Base-by-base conservation (phyloP, 129 eudicot genomes). In the Erigeron canadensis region DNA sequence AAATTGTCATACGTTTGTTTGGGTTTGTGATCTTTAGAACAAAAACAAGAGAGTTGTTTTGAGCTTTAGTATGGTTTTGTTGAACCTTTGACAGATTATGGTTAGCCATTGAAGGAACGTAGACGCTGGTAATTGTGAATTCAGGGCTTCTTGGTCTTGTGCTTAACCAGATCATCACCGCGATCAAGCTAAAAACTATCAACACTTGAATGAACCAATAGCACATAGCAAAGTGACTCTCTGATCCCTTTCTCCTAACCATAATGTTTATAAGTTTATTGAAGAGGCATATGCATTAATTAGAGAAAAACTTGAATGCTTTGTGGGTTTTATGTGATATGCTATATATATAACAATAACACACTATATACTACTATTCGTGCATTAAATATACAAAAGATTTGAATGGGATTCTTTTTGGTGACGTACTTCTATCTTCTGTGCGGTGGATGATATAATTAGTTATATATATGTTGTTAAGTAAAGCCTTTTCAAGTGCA, bases 141-240 rank as follows among this genome's bases (percentile, higher is more conserved):
- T 6, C 12, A 19, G 90, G 90, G 42, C 23, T 53, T 80, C 46
- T 70, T 7, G 90, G 90, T 62, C 48, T 80, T 13, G 79, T 65
- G 63, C 81, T 79, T 19, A 66, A 65, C 87, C 87, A 82, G 37
- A 75, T 17, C 12, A 80, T 74, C 8, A 82, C 70, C 2, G 57
- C 79, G 11, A 65, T 42, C 65, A 82, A 10, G 48, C 83, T 66
- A 42, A 85, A 70, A 8, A 85, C 85, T 12, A 53, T 65, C 3
- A 77, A 18, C 45, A 82, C 84, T 67, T 81, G 83, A 60, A 85
- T 45, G 67, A 82, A 47, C 87, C 83, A 85, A 70, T 77, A 76
- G 72, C 72, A 82, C 81, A 80, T 60, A n/a, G 74, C 68, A 15
- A 40, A 75, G 22, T 56, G 28, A 39, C 51, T 43, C 63, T 53